These are phyloP conservation scores for Hansenula anomala DNA, from an alignment of 1,139 yeast species.

Conservation along the genomic window DNA sequence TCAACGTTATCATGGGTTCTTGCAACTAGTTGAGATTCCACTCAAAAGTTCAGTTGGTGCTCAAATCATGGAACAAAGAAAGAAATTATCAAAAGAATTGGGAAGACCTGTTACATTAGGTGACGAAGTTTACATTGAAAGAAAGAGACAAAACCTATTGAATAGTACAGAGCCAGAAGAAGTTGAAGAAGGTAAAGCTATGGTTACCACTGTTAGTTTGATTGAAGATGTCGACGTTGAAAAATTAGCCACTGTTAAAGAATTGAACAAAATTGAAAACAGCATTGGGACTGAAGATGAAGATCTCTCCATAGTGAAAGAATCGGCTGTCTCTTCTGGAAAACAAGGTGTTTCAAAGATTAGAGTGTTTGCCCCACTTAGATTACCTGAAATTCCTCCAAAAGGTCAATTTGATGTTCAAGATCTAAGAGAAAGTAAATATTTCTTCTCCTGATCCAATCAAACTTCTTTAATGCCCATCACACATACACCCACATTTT, in stretches of 20 bases:
- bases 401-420: slow-evolving; percentile 83
- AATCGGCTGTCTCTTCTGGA: too few species aligned
- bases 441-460: slow-evolving; percentile 54
- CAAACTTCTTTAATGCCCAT: neutral
- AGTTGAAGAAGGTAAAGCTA: slow-evolving; percentile 45
- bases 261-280: neutral
- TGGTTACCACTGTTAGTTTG: slow-evolving; percentile 75
- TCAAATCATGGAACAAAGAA: slow-evolving; percentile 46
- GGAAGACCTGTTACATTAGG: slow-evolving; percentile 58
- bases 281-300: too few species aligned
- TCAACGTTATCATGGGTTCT: slow-evolving; percentile 68
- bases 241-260: slow-evolving; percentile 9
- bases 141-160: slow-evolving; percentile 52
- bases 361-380: slow-evolving; percentile 52
- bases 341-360: slow-evolving; percentile 17
- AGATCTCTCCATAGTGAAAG: too few species aligned
- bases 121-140: slow-evolving; percentile 74
- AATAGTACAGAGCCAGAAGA: slow-evolving; percentile 47
- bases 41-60: slow-evolving; percentile 48
- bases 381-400: slow-evolving; percentile 69
- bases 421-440: slow-evolving; percentile 65
- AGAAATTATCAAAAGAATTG: slow-evolving; percentile 41
- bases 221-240: slow-evolving; percentile 34
- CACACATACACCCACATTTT: too few species aligned
- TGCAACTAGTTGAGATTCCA: slow-evolving; percentile 56